phyloP scores from a whole-genome alignment of 208 protist species.

The Crithidia expoeki region DNA sequence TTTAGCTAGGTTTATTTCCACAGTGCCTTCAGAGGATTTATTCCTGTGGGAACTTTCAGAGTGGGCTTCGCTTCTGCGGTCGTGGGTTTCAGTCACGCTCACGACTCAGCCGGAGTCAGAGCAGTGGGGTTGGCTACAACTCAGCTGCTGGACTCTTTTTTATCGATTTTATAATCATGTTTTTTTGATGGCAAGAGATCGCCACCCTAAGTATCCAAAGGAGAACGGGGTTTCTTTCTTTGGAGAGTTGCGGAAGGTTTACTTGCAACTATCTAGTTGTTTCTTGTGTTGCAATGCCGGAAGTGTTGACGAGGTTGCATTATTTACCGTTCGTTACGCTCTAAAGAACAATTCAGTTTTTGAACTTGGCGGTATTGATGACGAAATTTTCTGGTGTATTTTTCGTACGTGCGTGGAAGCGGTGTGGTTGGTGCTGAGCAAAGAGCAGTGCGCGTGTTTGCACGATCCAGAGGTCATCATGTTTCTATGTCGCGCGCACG shows the following conservation, averaged over 20 bases:
- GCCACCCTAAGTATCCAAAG: constrained; percentile 6
- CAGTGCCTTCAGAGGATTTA: not conserved
- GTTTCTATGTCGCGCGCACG: constrained; percentile 28
- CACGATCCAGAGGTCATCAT: constrained; percentile 21
- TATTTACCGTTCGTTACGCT: constrained; percentile 13
- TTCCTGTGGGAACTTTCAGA: constrained; percentile 12
- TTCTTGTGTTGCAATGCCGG: constrained; percentile 24
- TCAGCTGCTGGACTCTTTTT: constrained; percentile 34
- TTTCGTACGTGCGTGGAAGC: constrained; percentile 19
- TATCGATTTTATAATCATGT: constrained; percentile 11
- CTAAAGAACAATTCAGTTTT: constrained; percentile 10
- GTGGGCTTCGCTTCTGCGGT: constrained; percentile 12
- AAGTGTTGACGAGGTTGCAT: constrained; percentile 16
- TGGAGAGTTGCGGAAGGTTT: constrained; percentile 10
- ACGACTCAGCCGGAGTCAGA: constrained; percentile 15
- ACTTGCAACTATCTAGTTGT: constrained; percentile 25
- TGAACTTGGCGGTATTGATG: not conserved
- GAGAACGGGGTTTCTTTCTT: not conserved
- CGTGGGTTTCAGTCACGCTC: not conserved
- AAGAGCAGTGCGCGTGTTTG: constrained; percentile 11
- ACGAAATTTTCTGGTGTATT: constrained; percentile 28
- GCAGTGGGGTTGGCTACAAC: constrained; percentile 22
- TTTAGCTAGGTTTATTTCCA: constrained; percentile 8
- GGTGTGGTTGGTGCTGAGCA: constrained; percentile 11
- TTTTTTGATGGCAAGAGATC: not conserved